These are phyloP conservation scores for Boletus eberwhitei DNA, from an alignment of 768 basidiomycete species.

Conservation along the genomic window DNA sequence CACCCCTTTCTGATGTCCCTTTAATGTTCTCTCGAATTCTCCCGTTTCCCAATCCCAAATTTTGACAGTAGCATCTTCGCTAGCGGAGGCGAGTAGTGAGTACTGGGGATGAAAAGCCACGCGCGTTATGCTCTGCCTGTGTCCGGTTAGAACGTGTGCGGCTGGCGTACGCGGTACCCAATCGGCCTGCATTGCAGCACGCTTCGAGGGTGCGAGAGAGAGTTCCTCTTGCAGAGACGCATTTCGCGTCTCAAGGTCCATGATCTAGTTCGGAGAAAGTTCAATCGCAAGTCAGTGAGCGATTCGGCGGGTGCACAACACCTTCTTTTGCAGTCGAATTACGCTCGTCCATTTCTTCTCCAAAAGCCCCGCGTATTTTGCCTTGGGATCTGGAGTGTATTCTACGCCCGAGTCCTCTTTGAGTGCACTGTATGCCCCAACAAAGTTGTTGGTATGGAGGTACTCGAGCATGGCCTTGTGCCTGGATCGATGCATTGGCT, in stretches of 20 bases:
- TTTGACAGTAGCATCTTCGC: slow-evolving; percentile 87
- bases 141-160: slow-evolving; percentile 71
- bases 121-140: slow-evolving; percentile 71
- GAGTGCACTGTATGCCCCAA: slow-evolving; percentile 56
- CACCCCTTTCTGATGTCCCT: slow-evolving; percentile 88
- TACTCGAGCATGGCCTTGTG: slow-evolving; percentile 83
- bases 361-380: slow-evolving; percentile 80
- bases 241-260: slow-evolving; percentile 88
- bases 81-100: slow-evolving; percentile 78
- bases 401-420: slow-evolving; percentile 53
- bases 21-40: slow-evolving; percentile 87
- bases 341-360: slow-evolving; percentile 99
- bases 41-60: slow-evolving; percentile 98
- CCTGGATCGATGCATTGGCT: slow-evolving; percentile 37
- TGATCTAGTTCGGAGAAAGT: slow-evolving; percentile 56
- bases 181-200: slow-evolving; percentile 64
- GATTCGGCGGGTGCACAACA: slow-evolving; percentile 28
- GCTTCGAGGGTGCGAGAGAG: slow-evolving; percentile 45
- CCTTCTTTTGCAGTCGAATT: slow-evolving; percentile 94
- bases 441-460: slow-evolving; percentile 63
- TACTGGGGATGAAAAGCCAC: slow-evolving; percentile 87
- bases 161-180: slow-evolving; percentile 90
- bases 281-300: slow-evolving; percentile 2
- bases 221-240: slow-evolving; percentile 75
- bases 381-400: slow-evolving; percentile 80